Percentiles rank a stretch among this genome's conserved stretches.
phyloP scores from a whole-genome alignment of 2,329 filamentous ascomycete species.

The Dactylellina cionopaga region DNA sequence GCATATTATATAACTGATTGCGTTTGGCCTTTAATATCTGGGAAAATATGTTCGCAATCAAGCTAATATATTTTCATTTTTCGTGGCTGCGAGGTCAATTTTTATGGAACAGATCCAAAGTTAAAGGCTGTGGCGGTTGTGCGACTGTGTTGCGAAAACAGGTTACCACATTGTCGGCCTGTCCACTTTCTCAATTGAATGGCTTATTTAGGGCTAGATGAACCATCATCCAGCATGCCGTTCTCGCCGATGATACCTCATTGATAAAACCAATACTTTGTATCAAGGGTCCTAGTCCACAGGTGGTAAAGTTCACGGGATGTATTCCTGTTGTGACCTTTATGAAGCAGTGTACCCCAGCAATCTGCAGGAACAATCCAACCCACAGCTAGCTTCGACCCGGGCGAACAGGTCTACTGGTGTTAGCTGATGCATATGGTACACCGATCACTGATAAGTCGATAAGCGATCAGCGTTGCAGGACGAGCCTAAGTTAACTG shows the following conservation, averaged over 20 bases:
- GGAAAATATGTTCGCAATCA: not conserved
- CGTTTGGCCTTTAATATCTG: not conserved
- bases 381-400: no score
- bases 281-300: not conserved
- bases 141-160: conserved; percentile 13
- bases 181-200: conserved; percentile 27
- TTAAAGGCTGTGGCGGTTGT: not conserved
- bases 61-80: conserved; percentile 5
- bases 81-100: no score
- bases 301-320: not conserved
- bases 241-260: conserved; percentile 27
- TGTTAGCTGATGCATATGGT: no score
- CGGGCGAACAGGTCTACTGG: no score
- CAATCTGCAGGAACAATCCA: conserved; percentile 12
- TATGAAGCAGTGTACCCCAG: conserved; percentile 3
- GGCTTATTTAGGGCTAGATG: conserved; percentile 19
- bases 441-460: no score
- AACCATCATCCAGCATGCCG: not conserved
- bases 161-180: conserved; percentile 14
- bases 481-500: no score
- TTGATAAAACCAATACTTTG: conserved; percentile 6
- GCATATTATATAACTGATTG: conserved; percentile 8
- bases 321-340: not conserved
- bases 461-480: no score
- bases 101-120: not conserved